Percentiles rank a stretch among this genome's conserved stretches.
phyloP scores from a whole-genome alignment of 495 filamentous ascomycete genomes.

The Aspergillus incahuasiensis region DNA sequence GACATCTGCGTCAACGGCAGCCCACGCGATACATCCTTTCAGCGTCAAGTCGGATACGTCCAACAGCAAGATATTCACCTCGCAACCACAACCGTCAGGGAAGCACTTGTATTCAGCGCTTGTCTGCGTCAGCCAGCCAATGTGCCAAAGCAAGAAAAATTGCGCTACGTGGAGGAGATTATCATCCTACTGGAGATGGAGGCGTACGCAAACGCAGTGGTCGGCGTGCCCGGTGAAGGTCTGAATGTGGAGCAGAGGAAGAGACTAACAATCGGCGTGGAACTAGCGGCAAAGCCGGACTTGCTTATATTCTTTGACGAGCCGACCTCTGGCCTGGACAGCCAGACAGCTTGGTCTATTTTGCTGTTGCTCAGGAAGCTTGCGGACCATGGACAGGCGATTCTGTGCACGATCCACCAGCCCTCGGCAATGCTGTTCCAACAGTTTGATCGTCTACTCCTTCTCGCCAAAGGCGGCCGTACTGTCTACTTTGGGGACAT shows the following conservation, averaged over 20 bases:
- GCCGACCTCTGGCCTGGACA: conserved; percentile 81
- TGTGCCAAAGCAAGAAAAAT: too few species aligned
- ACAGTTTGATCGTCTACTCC: conserved; percentile 83
- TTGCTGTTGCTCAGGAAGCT: conserved; percentile 77
- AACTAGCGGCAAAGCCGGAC: conserved; percentile 83
- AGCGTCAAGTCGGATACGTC: conserved; percentile 90
- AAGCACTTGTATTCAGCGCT: conserved; percentile 76
- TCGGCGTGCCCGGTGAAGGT: conserved; percentile 48
- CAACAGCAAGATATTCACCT: conserved; percentile 95
- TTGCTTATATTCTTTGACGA: conserved; percentile 95
- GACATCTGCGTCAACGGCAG: conserved; percentile 52
- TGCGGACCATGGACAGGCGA: conserved; percentile 79
- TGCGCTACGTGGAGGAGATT: too few species aligned
- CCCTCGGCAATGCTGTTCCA: conserved; percentile 89
- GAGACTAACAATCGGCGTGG: conserved; percentile 83
- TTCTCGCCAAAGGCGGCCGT: conserved; percentile 73
- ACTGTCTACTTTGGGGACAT: conserved; percentile 92
- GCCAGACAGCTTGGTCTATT: conserved; percentile 83
- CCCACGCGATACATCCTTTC: conserved; percentile 69
- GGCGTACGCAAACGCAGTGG: conserved; percentile 41
- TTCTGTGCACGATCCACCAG: conserved; percentile 93
- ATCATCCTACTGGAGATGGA: conserved; percentile 50
- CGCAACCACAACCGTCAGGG: conserved; percentile 78
- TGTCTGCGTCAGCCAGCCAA: conserved; percentile 76
- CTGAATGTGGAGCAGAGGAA: conserved; percentile 93